Evolutionary conservation across 352 stramenopile genomes (phyloP).

Genomic region (Thalassiosira allenii): DNA sequence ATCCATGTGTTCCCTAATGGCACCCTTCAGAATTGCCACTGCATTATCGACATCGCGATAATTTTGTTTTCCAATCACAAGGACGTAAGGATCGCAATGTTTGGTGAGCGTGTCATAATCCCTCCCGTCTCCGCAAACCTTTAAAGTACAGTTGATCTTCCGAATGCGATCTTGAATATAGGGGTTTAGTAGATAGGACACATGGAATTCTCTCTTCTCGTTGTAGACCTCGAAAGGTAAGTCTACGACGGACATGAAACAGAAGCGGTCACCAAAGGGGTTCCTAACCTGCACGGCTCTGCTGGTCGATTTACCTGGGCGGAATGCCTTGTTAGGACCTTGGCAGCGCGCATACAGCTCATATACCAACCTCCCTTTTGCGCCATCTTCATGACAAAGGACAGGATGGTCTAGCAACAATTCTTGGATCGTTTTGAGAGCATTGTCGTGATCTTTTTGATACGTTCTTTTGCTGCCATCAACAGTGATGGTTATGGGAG

Average conservation of each 20-base stretch:
- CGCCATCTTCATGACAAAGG: neutral
- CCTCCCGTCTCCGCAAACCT: slow-evolving; percentile 26
- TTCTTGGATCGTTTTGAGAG: slow-evolving; percentile 15
- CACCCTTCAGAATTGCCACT: slow-evolving; percentile 21
- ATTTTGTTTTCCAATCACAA: slow-evolving; percentile 22
- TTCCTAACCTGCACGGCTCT: neutral
- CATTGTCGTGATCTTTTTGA: neutral
- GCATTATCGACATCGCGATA: slow-evolving; percentile 25
- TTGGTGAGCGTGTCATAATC: slow-evolving; percentile 13
- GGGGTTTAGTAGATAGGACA: neutral
- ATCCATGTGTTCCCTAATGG: slow-evolving; percentile 19
- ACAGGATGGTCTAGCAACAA: slow-evolving; percentile 17
- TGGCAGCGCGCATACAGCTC: slow-evolving; percentile 6
- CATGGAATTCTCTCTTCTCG: slow-evolving; percentile 23
- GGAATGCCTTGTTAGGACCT: slow-evolving; percentile 1
- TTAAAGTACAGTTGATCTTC: slow-evolving; percentile 19
- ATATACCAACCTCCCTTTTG: slow-evolving; percentile 34
- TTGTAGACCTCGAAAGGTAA: slow-evolving; percentile 23
- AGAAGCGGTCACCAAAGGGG: neutral
- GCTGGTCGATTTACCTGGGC: slow-evolving; percentile 20
- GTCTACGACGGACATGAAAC: slow-evolving; percentile 3
- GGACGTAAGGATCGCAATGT: slow-evolving; percentile 16
- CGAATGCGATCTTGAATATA: neutral
- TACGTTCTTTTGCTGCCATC: too few relatives aligned
- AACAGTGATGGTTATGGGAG: too few relatives aligned